Evolutionary conservation across 306 rosid species (phyloP), one percentile per base, ranked within the genome.

Genomic region (Pyrus bretschneideri): DNA sequence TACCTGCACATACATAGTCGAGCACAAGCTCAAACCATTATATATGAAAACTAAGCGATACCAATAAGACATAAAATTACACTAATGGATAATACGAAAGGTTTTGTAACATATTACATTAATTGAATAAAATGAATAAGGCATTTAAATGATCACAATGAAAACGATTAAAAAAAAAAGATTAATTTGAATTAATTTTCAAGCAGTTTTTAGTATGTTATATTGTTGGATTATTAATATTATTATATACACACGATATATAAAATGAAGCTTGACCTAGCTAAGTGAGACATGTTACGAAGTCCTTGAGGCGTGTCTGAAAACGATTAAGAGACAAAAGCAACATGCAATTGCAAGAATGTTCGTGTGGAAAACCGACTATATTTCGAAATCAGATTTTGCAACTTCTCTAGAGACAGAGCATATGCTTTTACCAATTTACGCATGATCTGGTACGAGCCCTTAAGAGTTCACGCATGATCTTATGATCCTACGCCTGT

Each of bases 381-480:
- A 84, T 81, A 86, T 80, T 82, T 90, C 81, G 81, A 25, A 25
- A 84, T 87, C 86, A 69, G 63, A 69, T 42, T 11, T 59, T 42
- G 51, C 15, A 27, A 17, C 73, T 51, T 33, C 64, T 76, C 33
- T 51, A 18, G 33, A 18, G 80, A 79, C 78, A 78, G 61, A 74
- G 67, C 11, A 59, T 80, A 21, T 77, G 72, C 81, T 77, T 79
- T 79, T 79, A 75, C 79, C 74, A 74, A 27, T 54, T 72, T 88
- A 80, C 83, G 85, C 86, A 83, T 78, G 85, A 85, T 83, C 81
- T 75, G 74, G 54, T 15, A 80, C 78, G 85, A 85, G 83, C 81
- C 78, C 74, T 45, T 11, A 86, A 86, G 86, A 89, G 82, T 78
- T 78, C 65, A 25, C 76, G 63, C 74, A 85, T 78, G 86, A 81